Evolutionary conservation across 1,139 yeast species (phyloP), one percentile per base, ranked within the genome.

Genomic region (Suhomyces ambrosiae): DNA sequence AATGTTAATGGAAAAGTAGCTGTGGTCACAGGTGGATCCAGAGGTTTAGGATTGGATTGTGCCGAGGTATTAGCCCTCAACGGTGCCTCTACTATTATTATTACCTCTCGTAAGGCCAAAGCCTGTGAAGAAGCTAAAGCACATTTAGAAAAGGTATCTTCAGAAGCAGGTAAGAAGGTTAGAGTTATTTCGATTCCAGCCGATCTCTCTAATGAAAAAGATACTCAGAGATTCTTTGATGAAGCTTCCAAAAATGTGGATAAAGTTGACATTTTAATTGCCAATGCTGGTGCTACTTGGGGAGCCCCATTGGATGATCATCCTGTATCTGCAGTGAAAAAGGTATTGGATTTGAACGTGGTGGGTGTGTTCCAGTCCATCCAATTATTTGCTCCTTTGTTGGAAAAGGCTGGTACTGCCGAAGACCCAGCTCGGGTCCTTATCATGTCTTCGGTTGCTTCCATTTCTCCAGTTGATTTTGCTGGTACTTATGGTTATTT

Each of bases 231-330:
- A 23, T 74, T 85, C 48, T 65, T 54, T 37, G 60, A 67, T 7
- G 72, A 68, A 32, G 76, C 79, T 19, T 45, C 60, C 25, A 60
- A 63, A 41, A 62, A 60, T 28, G 71, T 71, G 14, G 61, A 63
- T 26, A 68, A 71, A 52, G 71, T 82, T 23, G 80, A 85, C 54
- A 81, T 85, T 44, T 67, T 85, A 45, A 68, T 82, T 50, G 88
- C 90, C 42, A 85, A 85, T 52, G 92, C 92, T 10, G 94, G 94
- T 33, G 89, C 90, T 8, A 65, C 84, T 11, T 85, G 92, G 92
- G 92, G 90, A 22, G 84, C 80, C 4, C 76, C 75, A 21, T 62
- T 84, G 40, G 82, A 71, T 30, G 65, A 65, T 4, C 90, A 84
- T 53, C 80, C 87, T 1, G 79, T 79, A 29, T 45, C 63, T 3